phyloP scores from a whole-genome alignment of 140 eudicot genomes.

The Senecio squalidus region DNA sequence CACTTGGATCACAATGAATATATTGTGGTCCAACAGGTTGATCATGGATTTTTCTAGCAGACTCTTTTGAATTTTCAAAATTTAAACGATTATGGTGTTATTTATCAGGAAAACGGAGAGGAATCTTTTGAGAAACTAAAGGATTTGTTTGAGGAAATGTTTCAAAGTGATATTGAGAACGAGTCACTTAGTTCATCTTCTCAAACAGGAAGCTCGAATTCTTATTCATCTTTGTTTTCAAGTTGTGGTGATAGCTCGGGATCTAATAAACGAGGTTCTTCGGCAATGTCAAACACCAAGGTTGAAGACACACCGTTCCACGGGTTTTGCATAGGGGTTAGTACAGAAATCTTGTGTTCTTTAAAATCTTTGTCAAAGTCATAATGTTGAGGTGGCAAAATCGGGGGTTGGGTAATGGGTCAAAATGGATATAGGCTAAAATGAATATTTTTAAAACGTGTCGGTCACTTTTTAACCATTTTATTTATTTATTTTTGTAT shows the following conservation, averaged over 20 bases:
- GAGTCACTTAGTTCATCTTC: slow-evolving; percentile 38
- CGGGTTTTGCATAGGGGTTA: slow-evolving; percentile 78
- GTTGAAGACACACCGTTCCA: slow-evolving; percentile 31
- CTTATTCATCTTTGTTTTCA: slow-evolving; percentile 41
- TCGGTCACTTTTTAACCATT: no score
- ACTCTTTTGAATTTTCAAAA: not conserved
- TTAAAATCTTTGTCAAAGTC: not conserved
- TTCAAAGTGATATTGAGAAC: slow-evolving; percentile 57
- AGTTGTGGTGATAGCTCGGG: slow-evolving; percentile 28
- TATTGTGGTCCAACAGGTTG: slow-evolving; percentile 18
- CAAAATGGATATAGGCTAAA: no score
- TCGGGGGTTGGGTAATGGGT: no score
- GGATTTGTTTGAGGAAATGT: slow-evolving; percentile 69
- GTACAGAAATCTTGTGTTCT: slow-evolving; percentile 4
- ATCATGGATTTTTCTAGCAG: slow-evolving; percentile 11
- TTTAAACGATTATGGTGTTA: not conserved
- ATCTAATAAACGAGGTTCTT: slow-evolving; percentile 48
- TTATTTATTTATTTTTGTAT: no score
- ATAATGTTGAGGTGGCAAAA: slow-evolving; percentile 1
- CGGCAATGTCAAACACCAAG: slow-evolving; percentile 30
- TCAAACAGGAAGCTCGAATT: slow-evolving; percentile 29
- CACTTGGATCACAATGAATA: slow-evolving; percentile 9
- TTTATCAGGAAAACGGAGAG: slow-evolving; percentile 50
- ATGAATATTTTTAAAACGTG: no score
- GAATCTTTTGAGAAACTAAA: slow-evolving; percentile 59